Evolutionary conservation across 2,329 filamentous ascomycete genomes (phyloP), one percentile per base, ranked within the genome.

Genomic region (Aspergillus sp.): DNA sequence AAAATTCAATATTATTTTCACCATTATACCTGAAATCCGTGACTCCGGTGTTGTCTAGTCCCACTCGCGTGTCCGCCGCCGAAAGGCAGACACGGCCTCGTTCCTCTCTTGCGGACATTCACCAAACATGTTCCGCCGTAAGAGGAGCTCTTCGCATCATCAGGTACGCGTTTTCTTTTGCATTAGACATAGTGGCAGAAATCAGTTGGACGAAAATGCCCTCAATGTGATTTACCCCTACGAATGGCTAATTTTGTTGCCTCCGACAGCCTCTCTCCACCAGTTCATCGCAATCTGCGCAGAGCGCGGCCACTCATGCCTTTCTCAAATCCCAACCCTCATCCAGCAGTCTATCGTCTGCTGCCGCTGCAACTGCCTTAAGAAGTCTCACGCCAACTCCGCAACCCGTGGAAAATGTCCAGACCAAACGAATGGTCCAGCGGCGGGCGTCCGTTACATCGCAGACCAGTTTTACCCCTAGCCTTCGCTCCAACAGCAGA

Each of bases 301-400:
- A 90, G 43, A 83, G 86, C 37, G 89, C 89, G 44, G 90, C 90
- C 47, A 82, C 82, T 48, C 85, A 87, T 64, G 90, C 90, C 46
- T 94, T 91, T 67, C 77, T 85, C 60, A 82, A 79, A 55, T 82
- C 77, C 59, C 77, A 80, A 65, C 67, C 78, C 56, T 78, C 83
- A 55, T 79, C 78, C 65, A 74, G 72, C 47, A 82, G 81, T 46
- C 76, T 95, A 35, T 94, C 90, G 33, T 85, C 86, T 31, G 88
- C 90, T 6, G 91, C 91, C 9, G 90, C 91, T 6, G 90, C 89
- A 11, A 83, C 90, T 27, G 90, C 90, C 37, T 77, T 97, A 46
- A 83, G 85, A 60, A 86, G 85, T 37, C 81, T 86, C 54, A 84
- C 88, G 7, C 83, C 83, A 40, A 83, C 86, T 2, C 90, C 89